Percentiles rank a stretch among this genome's conserved stretches.
These are phyloP conservation scores for Coemansia sp. DNA, from an alignment of 192 early-diverging fungal species.

Conservation along the genomic window DNA sequence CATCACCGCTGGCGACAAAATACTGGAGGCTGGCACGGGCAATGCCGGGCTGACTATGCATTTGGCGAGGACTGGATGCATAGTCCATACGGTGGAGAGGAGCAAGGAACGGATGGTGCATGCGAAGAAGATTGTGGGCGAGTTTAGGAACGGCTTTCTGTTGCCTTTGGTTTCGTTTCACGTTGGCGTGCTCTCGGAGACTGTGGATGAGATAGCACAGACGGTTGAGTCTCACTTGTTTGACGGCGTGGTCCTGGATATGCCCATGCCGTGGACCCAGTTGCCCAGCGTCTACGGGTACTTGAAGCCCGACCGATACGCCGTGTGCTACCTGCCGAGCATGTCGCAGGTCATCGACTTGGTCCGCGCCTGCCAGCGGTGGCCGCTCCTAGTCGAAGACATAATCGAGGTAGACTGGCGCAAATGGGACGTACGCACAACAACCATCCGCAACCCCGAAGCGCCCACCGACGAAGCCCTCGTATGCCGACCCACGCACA, in stretches of 20 bases:
- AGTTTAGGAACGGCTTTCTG: conserved; percentile 56
- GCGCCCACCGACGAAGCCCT: conserved; percentile 28
- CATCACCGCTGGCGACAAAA: conserved; percentile 52
- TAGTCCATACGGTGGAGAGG: conserved; percentile 60
- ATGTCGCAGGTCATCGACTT: conserved; percentile 51
- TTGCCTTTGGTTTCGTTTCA: conserved; percentile 48
- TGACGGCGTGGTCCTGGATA: conserved; percentile 37
- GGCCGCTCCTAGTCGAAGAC: conserved; percentile 43
- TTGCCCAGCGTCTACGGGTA: conserved; percentile 19
- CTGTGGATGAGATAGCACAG: conserved; percentile 1
- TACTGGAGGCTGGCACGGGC: conserved; percentile 69
- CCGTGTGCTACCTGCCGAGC: conserved; percentile 44
- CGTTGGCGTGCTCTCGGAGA: conserved; percentile 29
- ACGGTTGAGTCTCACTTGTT: conserved; percentile 3
- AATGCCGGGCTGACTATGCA: conserved; percentile 65
- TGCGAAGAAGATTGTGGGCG: conserved; percentile 51
- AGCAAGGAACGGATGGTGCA: conserved; percentile 39
- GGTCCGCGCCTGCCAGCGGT: conserved; percentile 9
- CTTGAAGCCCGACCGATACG: conserved; percentile 33
- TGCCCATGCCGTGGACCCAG: conserved; percentile 48
- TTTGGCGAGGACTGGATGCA: conserved; percentile 54
- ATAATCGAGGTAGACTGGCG: conserved; percentile 46
- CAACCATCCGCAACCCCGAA: conserved; percentile 23
- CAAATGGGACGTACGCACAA: conserved; percentile 34
- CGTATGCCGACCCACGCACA: conserved; percentile 55